Conservation (phyloP, 306 rosid species). For the Begonia masoniana region DNA sequence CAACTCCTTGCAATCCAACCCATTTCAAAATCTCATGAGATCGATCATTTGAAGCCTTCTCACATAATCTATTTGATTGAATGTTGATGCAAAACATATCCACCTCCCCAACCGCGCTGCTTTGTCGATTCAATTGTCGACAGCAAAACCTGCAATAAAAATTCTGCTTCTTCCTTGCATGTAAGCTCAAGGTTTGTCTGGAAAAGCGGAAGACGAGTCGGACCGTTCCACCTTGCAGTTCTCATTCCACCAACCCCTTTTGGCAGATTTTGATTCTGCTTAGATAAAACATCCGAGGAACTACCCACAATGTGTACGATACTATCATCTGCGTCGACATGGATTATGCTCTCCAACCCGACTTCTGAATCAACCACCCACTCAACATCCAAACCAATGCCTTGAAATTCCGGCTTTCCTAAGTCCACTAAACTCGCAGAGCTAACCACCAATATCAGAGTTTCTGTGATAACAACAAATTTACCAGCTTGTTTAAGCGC, state of each 20-base stretch:
- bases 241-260: conserved; percentile 32
- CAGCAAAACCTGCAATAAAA: conserved; percentile 38
- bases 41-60: too few species aligned
- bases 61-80: conserved; percentile 23
- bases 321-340: conserved; percentile 41
- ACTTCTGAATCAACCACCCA: conserved; percentile 69
- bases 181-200: conserved; percentile 68
- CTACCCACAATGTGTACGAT: conserved; percentile 74
- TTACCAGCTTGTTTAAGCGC: conserved; percentile 70
- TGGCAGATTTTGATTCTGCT: conserved; percentile 35
- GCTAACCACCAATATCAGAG: conserved; percentile 43
- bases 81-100: conserved; percentile 60
- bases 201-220: conserved; percentile 63
- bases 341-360: conserved; percentile 67
- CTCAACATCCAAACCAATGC: conserved; percentile 52
- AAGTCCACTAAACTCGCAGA: conserved; percentile 48
- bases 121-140: conserved; percentile 46
- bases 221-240: conserved; percentile 46
- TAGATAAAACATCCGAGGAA: conserved; percentile 45
- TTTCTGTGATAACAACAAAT: conserved; percentile 56
- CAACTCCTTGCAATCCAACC: too few species aligned
- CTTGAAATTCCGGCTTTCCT: conserved; percentile 67
- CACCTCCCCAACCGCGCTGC: conserved; percentile 57
- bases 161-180: conserved; percentile 40
- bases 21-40: too few species aligned